Percentiles rank a stretch among this genome's conserved stretches.
phyloP scores from a whole-genome alignment of 331 rosid species.

The Prunus yedoensis region DNA sequence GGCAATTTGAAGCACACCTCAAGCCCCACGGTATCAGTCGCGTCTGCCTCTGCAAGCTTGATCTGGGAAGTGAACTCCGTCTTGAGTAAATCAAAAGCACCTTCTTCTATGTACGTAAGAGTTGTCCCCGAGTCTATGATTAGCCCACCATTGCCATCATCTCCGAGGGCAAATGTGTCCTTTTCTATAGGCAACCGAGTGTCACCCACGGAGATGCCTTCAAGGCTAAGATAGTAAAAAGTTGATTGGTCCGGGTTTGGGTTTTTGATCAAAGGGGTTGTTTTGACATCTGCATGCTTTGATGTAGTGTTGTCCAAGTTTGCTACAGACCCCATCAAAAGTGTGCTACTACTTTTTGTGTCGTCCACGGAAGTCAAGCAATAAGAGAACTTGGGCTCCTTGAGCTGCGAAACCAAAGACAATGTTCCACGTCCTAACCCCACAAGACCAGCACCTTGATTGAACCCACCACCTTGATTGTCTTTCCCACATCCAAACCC shows the following conservation, averaged over 20 bases:
- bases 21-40: conserved; percentile 47
- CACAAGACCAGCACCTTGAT: conserved; percentile 73
- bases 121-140: conserved; percentile 96
- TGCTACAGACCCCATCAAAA: conserved; percentile 61
- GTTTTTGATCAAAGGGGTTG: conserved; percentile 60
- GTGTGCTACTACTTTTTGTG: conserved; percentile 43
- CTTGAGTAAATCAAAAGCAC: conserved; percentile 41
- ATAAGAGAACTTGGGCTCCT: conserved; percentile 67
- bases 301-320: conserved; percentile 19
- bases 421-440: conserved; percentile 88
- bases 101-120: conserved; percentile 50
- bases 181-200: conserved; percentile 39
- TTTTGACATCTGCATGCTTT: conserved; percentile 11
- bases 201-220: conserved; percentile 78
- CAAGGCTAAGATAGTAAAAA: conserved; percentile 71
- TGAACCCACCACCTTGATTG: conserved; percentile 78
- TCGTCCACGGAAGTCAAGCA: conserved; percentile 71
- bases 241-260: conserved; percentile 62
- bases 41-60: conserved; percentile 37
- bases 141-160: conserved; percentile 81
- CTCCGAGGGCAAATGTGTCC: conserved; percentile 47
- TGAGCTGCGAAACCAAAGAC: conserved; percentile 78
- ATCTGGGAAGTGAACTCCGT: conserved; percentile 60
- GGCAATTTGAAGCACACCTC: conserved; percentile 72
- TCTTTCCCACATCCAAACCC: conserved; percentile 89